Evolutionary conservation across 2,329 filamentous ascomycete genomes (phyloP).

Genomic region (Ophiocordyceps camponoti-leonardi): DNA sequence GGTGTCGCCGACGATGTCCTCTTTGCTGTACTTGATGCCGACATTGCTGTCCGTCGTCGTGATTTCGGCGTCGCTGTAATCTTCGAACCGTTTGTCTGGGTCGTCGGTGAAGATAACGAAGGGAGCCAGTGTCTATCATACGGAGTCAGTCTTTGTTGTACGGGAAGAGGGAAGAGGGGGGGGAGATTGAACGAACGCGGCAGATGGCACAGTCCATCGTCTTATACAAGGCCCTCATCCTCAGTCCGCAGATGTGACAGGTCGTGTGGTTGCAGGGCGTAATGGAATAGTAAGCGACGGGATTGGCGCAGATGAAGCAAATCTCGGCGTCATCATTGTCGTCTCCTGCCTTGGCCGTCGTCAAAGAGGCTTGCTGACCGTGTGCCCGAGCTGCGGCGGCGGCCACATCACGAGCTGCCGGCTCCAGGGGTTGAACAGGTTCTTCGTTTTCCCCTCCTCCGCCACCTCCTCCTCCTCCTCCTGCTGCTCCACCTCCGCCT

Average conservation of each 20-base stretch:
- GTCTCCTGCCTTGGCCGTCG: constrained; percentile 12
- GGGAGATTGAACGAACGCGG: constrained; percentile 56
- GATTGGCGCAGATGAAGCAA: constrained; percentile 95
- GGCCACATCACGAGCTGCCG: constrained; percentile 14
- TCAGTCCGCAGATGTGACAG: constrained; percentile 86
- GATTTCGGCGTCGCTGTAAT: constrained; percentile 61
- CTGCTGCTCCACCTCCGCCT: not conserved
- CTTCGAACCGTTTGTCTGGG: constrained; percentile 62
- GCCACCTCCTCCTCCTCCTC: constrained; percentile 3
- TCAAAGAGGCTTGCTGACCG: constrained; percentile 3
- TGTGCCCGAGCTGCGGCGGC: constrained; percentile 12
- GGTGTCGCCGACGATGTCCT: constrained; percentile 83
- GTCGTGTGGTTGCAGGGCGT: constrained; percentile 92
- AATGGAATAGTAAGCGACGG: constrained; percentile 72
- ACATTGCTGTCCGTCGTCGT: constrained; percentile 67
- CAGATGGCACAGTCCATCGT: constrained; percentile 95
- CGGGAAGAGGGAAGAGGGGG: too few relatives aligned
- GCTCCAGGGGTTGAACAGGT: constrained; percentile 7
- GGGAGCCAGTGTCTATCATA: constrained; percentile 40
- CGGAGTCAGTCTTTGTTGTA: not conserved
- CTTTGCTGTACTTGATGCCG: constrained; percentile 78
- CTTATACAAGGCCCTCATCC: constrained; percentile 88
- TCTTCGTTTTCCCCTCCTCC: constrained; percentile 1
- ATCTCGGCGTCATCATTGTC: constrained; percentile 56
- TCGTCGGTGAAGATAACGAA: constrained; percentile 91